Conservation (phyloP, 2,329 filamentous ascomycete species). For the Monosporascus sp. region DNA sequence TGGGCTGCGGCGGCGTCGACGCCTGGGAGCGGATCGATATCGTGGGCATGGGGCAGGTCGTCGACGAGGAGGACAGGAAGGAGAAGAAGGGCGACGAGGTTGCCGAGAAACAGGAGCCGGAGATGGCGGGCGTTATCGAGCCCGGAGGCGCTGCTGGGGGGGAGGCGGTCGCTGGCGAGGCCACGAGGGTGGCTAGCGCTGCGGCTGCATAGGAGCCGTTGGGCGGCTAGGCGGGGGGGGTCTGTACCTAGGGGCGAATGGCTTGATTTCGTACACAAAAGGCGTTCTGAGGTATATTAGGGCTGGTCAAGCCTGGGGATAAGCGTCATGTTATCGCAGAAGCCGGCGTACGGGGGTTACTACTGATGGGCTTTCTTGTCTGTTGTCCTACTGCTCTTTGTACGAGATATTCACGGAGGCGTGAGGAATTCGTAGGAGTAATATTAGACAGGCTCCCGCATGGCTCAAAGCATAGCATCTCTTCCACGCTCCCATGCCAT, state of each 20-base stretch:
- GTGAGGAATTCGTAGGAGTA: too few relatives aligned
- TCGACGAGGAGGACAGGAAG: conserved; percentile 12
- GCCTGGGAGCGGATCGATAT: conserved; percentile 51
- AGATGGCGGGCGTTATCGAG: conserved; percentile 32
- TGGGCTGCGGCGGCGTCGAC: conserved; percentile 40
- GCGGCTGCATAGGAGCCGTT: background rate
- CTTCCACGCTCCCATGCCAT: too few relatives aligned
- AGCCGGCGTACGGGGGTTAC: too few relatives aligned
- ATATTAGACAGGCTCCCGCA: too few relatives aligned
- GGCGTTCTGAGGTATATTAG: too few relatives aligned
- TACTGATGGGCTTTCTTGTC: too few relatives aligned
- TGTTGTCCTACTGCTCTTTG: too few relatives aligned
- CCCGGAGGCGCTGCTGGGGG: conserved; percentile 11
- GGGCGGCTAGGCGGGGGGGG: background rate
- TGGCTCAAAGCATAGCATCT: too few relatives aligned
- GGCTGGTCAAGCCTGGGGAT: too few relatives aligned
- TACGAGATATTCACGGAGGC: too few relatives aligned
- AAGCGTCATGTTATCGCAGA: too few relatives aligned
- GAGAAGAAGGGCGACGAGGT: conserved; percentile 12
- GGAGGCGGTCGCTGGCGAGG: background rate
- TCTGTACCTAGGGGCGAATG: background rate
- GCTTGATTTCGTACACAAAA: background rate
- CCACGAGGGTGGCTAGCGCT: background rate
- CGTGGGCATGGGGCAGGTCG: conserved; percentile 40
- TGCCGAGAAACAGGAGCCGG: conserved; percentile 24